phyloP scores from a whole-genome alignment of 306 rosid genomes.

The Casuarina cunninghamiana region DNA sequence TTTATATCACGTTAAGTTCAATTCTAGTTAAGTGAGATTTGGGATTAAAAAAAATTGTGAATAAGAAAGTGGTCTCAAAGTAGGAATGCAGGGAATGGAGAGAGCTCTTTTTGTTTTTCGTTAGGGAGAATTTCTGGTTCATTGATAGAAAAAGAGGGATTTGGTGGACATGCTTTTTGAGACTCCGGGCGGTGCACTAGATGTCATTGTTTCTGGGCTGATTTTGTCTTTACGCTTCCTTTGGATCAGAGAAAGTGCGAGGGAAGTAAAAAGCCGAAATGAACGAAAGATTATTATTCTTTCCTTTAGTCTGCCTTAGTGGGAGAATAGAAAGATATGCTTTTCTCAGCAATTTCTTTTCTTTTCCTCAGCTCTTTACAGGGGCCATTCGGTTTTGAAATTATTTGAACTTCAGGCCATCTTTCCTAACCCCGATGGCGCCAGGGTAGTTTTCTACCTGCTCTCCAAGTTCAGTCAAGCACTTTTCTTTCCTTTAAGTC shows the following conservation, averaged over 20 bases:
- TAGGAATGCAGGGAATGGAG: neutral
- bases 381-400: constrained; percentile 35
- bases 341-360: constrained; percentile 38
- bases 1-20: neutral
- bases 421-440: constrained; percentile 16
- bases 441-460: constrained; percentile 20
- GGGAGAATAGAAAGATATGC: constrained; percentile 45
- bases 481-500: neutral
- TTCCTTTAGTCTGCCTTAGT: constrained; percentile 39
- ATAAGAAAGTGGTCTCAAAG: neutral
- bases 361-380: constrained; percentile 37
- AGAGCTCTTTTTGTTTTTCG: neutral
- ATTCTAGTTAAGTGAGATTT: neutral
- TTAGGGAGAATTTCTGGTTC: neutral
- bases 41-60: neutral
- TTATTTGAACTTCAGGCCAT: constrained; percentile 21
- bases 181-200: neutral
- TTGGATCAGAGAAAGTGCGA: constrained; percentile 53
- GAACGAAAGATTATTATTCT: constrained; percentile 51
- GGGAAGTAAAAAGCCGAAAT: constrained; percentile 30
- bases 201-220: constrained; percentile 10
- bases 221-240: constrained; percentile 51
- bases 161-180: neutral
- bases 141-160: neutral
- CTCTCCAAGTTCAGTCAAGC: neutral